phyloP scores from a whole-genome alignment of 345 rosid species.

The Moricandia arvensis region DNA sequence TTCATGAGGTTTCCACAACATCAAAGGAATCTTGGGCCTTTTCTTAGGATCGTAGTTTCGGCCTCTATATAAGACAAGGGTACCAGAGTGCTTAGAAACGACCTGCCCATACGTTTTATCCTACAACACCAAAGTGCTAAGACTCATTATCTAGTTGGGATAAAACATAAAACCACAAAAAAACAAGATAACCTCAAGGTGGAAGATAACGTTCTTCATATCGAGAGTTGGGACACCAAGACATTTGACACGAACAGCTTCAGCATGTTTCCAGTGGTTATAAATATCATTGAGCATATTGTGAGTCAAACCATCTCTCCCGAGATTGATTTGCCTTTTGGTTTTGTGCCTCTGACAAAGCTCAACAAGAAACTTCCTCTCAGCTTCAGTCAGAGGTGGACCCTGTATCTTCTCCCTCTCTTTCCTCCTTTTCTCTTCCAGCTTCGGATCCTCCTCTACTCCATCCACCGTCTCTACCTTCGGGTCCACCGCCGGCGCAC shows the following conservation, averaged over 20 bases:
- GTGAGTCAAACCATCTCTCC: conserved; percentile 96
- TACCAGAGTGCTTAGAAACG: conserved; percentile 73
- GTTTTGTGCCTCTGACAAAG: conserved; percentile 64
- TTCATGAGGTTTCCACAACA: conserved; percentile 96
- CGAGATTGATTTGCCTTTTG: conserved; percentile 73
- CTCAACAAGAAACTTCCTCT: conserved; percentile 74
- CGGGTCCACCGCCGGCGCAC: conserved; percentile 74
- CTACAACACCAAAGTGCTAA: conserved; percentile 10
- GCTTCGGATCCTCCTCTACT: conserved; percentile 55
- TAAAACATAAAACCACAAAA: not conserved
- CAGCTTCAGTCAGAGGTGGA: conserved; percentile 59
- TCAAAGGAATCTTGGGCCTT: conserved; percentile 76
- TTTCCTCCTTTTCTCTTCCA: conserved; percentile 70
- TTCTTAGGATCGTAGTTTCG: conserved; percentile 72
- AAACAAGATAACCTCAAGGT: conserved; percentile 62
- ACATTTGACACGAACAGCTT: conserved; percentile 84
- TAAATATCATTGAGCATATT: conserved; percentile 90
- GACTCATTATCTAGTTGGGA: not conserved
- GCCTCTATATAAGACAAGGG: conserved; percentile 74
- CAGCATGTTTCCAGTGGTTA: conserved; percentile 73
- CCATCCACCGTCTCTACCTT: conserved; percentile 63
- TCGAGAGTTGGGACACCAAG: conserved; percentile 88
- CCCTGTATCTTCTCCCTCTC: conserved; percentile 69
- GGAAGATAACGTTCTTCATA: conserved; percentile 79
- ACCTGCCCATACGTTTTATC: conserved; percentile 62